Evolutionary conservation across 2,329 filamentous ascomycete genomes (phyloP), one percentile per base, ranked within the genome.

Genomic region (Aspergillus sclerotialis): DNA sequence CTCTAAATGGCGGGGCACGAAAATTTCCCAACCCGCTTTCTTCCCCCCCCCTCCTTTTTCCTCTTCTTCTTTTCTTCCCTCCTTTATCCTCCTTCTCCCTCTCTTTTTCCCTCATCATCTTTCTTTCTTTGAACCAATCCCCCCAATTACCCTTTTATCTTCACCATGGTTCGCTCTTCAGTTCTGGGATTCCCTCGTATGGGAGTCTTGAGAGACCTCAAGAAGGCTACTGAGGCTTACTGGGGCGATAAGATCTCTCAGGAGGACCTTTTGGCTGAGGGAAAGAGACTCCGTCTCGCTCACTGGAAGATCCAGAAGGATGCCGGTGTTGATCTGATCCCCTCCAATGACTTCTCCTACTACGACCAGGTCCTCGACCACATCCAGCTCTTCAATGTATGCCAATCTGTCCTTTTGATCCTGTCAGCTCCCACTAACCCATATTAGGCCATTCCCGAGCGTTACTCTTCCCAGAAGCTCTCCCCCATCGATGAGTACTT

Each of bases 221-320:
- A 98, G 84, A 98, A 98, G 82, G 92, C 92, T 63, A 98, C 89
- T 52, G 92, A 98, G 72, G 87, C 90, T 67, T 98, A 82, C 72
- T 98, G 92, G 92, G 83, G 73, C 59, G 90, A 84, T 68, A 98
- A 96, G 77, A 75, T 94, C 67, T 89, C 86, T 46, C 86, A 89
- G 62, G 79, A 84, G 45, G 88, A 94, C 45, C 86, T 98, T 53
- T 76, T 96, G 52, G 76, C 80, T 43, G 92, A 96, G 80, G 92
- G 84, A 67, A 96, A 96, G 85, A 81, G 88, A 65, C 86, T 98
- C 42, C 85, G 92, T 74, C 76, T 89, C 51, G 88, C 83, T 60
- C 92, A 98, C 80, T 98, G 92, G 92, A 88, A 94, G 75, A 94
- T 98, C 72, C 92, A 98, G 77, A 90, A 98, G 78, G 81, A 93